Evolutionary conservation across 495 filamentous ascomycete species (phyloP), one percentile per base, ranked within the genome.

Genomic region (Baudoinia panamericana): DNA sequence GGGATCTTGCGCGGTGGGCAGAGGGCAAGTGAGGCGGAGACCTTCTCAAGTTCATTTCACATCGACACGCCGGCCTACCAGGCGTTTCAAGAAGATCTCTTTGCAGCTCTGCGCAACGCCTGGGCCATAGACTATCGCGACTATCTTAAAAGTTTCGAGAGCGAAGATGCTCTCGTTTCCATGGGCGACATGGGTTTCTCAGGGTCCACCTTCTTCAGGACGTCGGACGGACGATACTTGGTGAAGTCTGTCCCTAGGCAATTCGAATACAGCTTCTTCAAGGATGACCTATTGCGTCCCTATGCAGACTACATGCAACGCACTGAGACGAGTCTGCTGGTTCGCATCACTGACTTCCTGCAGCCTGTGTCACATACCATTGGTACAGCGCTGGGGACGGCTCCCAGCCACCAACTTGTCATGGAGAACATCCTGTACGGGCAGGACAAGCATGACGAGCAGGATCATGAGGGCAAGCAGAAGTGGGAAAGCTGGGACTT

Each of bases 351-450:
- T 35, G 73, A 81, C 51, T 71, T 80, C 28, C 61, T 82, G 6
- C 64, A 70, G 19, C 63, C 67, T 0, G 66, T 70, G 0, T 65
- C 66, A 10, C 19, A 49, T 7, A 70, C 72, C 0, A 38, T 83
- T 4, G 78, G 78, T 0, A 63, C 63, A 11, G 30, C 73, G 0
- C 44, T 78, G 4, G 62, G 71, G 1, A 58, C 64, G 4, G 67
- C 72, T 0, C 76, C 78, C 0, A 68, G 70, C 0, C 74, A 79
- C 47, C 76, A 82, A 53, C 73, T 83, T 46, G 64, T 82, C 47
- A 83, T 82, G 78, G 78, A 82, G 32, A 81, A 82, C 54, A 63
- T 77, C 36, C 59, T 81, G 29, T 71, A 71, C 51, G 76, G 74
- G 3, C 56, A 68, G 36, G 55, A 58, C 1, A 55, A 63, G 5